Base-by-base conservation (phyloP, 2,329 filamentous ascomycete species). In the Podosphaera xanthii region DNA sequence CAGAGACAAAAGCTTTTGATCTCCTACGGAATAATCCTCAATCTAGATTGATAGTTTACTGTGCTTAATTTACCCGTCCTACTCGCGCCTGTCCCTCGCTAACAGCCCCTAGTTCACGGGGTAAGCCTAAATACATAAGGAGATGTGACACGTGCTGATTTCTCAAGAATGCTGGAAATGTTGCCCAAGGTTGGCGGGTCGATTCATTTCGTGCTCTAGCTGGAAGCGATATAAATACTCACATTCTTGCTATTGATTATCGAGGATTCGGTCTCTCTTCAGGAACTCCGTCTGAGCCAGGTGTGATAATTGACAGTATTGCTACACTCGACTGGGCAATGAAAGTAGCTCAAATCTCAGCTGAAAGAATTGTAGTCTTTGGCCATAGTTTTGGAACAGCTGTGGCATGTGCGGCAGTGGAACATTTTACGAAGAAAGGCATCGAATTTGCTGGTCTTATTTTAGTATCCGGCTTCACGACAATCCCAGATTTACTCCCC, bases 311-410 rank as follows among this genome's bases (percentile, higher is more conserved):
- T 3, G 91, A 97, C 68, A 87, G 83, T 14, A 75, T 84, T 2
- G 76, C 87, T 0, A 72, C 87, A 2, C 75, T 94, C 2, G 77
- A 88, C 61, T 94, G 86, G 73, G 80, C 86, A 8, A 75, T 88
- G 44, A 72, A 79, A 30, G 73, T 77, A 0, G 80, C 82, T 12
- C 73, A 78, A 0, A 76, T 96, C 22, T 76, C 85, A 0, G 73
- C 87, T 0, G 76, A 78, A 46, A 82, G 82, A 34, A 92, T 95
- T 62, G 81, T 91, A 2, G 75, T 96, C 35, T 73, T 94, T 2
- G 91, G 90, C 22, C 90, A 96, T 66, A 92, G 86, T 65, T 77
- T 97, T 0, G 91, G 91, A 33, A 95, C 91, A 0, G 90, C 87
- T 0, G 86, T 96, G 1, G 81, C 84, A 4, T 78, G 82, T 53